phyloP scores from a whole-genome alignment of 2,329 filamentous ascomycete genomes.

The Dryadomyces quercivorus region DNA sequence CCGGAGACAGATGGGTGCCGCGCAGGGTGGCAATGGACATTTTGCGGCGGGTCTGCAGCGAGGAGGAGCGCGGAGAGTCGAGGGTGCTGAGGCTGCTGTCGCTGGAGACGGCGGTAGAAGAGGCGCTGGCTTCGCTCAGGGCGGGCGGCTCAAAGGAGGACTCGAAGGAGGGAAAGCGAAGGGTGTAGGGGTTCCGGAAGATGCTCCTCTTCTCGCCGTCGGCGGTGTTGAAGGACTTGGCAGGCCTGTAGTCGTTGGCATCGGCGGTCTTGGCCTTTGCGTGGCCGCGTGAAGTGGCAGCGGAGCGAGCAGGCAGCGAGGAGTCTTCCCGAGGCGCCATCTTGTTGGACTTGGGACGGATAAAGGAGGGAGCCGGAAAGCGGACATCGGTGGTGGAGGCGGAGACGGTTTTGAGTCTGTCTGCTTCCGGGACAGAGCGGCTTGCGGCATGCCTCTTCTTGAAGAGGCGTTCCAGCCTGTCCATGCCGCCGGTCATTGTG shows the following conservation, averaged over 20 bases:
- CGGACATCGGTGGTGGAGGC: slow-evolving; percentile 10
- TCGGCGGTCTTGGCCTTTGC: background rate
- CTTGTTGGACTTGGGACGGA: slow-evolving; percentile 39
- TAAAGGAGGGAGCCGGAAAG: slow-evolving; percentile 42
- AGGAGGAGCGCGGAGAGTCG: slow-evolving; percentile 12
- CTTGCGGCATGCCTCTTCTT: slow-evolving; percentile 23
- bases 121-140: background rate
- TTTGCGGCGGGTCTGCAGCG: slow-evolving; percentile 12
- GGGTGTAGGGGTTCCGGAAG: background rate
- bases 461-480: slow-evolving; percentile 40
- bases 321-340: slow-evolving; percentile 45
- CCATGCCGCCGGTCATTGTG: slow-evolving; percentile 21
- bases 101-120: background rate
- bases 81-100: background rate
- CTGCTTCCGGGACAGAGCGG: slow-evolving; percentile 8
- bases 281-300: slow-evolving; percentile 3
- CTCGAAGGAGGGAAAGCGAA: background rate
- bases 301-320: slow-evolving; percentile 3
- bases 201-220: background rate
- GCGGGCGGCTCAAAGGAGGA: background rate
- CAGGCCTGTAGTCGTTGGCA: background rate
- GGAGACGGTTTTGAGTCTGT: slow-evolving; percentile 8
- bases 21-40: slow-evolving; percentile 7
- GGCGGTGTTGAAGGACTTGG: background rate
- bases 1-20: slow-evolving; percentile 1